phyloP scores from a whole-genome alignment of 805 yeast species.

The Teunomyces gatunensis region DNA sequence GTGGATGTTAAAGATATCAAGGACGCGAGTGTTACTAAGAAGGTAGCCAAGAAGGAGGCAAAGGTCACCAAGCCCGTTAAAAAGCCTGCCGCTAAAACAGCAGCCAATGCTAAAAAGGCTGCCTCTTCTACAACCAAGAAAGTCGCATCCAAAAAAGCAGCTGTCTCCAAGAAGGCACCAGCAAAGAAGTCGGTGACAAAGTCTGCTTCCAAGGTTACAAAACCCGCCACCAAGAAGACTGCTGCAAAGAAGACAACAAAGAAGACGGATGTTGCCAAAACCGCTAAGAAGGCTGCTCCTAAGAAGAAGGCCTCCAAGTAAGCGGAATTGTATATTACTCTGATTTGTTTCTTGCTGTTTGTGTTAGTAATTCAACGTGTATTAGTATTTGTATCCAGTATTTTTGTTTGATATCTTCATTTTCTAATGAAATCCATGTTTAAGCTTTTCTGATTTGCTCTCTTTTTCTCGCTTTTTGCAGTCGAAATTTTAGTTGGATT shows the following conservation, averaged over 20 bases:
- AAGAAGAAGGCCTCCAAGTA: slow-evolving; percentile 13
- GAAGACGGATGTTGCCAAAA: slow-evolving; percentile 20
- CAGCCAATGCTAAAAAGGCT: neutral
- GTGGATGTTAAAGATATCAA: slow-evolving; percentile 16
- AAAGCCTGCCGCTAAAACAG: slow-evolving; percentile 9
- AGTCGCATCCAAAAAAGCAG: slow-evolving; percentile 2
- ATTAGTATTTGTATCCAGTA: slow-evolving; percentile 1
- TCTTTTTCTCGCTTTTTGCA: neutral
- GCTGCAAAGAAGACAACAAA: slow-evolving; percentile 3
- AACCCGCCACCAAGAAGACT: slow-evolving; percentile 11
- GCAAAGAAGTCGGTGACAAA: slow-evolving; percentile 4
- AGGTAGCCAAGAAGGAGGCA: slow-evolving; percentile 17
- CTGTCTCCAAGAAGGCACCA: slow-evolving; percentile 15
- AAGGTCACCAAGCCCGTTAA: slow-evolving; percentile 12
- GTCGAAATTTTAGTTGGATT: neutral
- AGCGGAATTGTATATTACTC: slow-evolving; percentile 6
- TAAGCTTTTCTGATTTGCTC: neutral
- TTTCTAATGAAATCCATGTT: neutral
- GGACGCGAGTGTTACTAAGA: slow-evolving; percentile 24
- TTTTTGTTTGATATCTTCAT: neutral
- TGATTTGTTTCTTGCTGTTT: slow-evolving; percentile 1
- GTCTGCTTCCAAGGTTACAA: slow-evolving; percentile 11
- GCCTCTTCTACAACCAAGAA: neutral
- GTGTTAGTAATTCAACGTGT: slow-evolving; percentile 4
- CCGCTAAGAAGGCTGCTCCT: slow-evolving; percentile 24